Conservation (phyloP, 1,284 basidiomycete genomes). For the Cutaneotrichosporon sp. region DNA sequence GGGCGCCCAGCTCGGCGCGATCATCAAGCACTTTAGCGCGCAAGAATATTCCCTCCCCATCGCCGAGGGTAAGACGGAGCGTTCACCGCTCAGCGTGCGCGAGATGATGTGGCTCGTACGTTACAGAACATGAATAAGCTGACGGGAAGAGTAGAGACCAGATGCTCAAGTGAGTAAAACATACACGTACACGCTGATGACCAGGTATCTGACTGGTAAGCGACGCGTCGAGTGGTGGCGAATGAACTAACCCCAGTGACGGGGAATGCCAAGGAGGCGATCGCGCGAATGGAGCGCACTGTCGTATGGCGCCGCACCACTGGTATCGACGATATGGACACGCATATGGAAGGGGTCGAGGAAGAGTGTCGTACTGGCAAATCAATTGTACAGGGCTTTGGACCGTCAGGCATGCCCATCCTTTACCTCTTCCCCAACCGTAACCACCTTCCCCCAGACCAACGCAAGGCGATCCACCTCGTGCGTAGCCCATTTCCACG, state of each 20-base stretch:
- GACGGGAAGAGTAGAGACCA: constrained; percentile 33
- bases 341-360: constrained; percentile 33
- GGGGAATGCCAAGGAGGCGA: not conserved
- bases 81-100: constrained; percentile 29
- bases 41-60: constrained; percentile 23
- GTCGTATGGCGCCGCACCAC: constrained; percentile 7
- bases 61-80: constrained; percentile 23
- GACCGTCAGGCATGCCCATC: constrained; percentile 34
- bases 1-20: not conserved
- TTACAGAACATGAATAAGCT: not conserved
- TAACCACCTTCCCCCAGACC: constrained; percentile 34
- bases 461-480: constrained; percentile 31
- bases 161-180: constrained; percentile 29
- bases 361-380: constrained; percentile 36
- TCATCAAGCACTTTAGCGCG: not conserved
- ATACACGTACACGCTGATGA: not conserved
- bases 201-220: constrained; percentile 1
- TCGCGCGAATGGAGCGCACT: not conserved
- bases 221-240: not conserved
- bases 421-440: constrained; percentile 47
- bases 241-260: not conserved
- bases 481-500: constrained; percentile 16
- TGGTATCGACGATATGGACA: constrained; percentile 34
- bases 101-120: constrained; percentile 50
- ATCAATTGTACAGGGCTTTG: constrained; percentile 43